phyloP scores from a whole-genome alignment of 208 protist genomes.

The Endotrypanum monterogeii region DNA sequence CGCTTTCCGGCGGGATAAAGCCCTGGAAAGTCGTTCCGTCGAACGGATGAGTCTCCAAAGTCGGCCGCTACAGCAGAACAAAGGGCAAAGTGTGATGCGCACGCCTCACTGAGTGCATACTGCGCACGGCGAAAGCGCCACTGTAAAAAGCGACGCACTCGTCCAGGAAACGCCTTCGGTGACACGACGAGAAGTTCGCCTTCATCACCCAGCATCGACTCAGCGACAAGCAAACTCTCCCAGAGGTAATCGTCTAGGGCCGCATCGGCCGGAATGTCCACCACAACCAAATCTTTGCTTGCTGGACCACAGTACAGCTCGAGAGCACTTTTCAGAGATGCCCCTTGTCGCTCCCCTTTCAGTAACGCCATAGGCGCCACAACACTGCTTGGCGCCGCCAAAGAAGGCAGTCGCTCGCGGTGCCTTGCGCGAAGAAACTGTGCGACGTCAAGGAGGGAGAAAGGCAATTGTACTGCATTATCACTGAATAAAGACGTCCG shows the following conservation, averaged over 20 bases:
- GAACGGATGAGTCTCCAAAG: slow-evolving; percentile 14
- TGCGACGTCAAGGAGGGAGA: slow-evolving; percentile 20
- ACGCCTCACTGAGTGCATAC: background rate
- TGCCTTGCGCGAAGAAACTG: slow-evolving; percentile 15
- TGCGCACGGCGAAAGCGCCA: slow-evolving; percentile 27
- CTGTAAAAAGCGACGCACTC: slow-evolving; percentile 21
- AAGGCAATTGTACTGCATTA: slow-evolving; percentile 7
- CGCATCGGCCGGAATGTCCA: slow-evolving; percentile 5
- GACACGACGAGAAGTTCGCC: slow-evolving; percentile 18
- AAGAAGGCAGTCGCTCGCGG: slow-evolving; percentile 11
- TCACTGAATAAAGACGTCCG: background rate
- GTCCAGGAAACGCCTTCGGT: slow-evolving; percentile 12
- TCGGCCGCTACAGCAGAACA: slow-evolving; percentile 30
- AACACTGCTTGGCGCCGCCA: background rate
- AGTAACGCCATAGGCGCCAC: background rate
- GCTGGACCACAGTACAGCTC: slow-evolving; percentile 20
- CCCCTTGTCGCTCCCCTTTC: background rate
- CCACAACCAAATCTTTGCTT: slow-evolving; percentile 32
- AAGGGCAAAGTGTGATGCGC: slow-evolving; percentile 21
- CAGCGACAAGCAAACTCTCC: slow-evolving; percentile 25
- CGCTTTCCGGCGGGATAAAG: slow-evolving; percentile 19
- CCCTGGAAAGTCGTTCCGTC: slow-evolving; percentile 42
- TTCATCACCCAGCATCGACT: slow-evolving; percentile 16
- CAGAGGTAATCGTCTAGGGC: slow-evolving; percentile 13
- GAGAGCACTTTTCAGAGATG: slow-evolving; percentile 6